Evolutionary conservation across 768 basidiomycete genomes (phyloP).

Genomic region (Naganishia vaughanmartiniae): DNA sequence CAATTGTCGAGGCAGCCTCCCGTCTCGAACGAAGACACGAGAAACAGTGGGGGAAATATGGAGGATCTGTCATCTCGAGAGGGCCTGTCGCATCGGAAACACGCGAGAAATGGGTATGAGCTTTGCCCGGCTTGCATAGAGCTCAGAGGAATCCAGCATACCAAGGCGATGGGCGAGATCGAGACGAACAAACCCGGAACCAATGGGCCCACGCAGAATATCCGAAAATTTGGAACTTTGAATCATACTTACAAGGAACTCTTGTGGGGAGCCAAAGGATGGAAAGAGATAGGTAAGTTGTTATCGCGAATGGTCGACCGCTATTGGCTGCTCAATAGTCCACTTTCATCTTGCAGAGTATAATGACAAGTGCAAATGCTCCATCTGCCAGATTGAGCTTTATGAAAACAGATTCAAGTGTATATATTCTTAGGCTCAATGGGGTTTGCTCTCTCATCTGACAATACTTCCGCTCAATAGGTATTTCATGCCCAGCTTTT

Average conservation of each 20-base stretch:
- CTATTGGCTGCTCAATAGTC: not conserved
- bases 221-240: constrained; percentile 68
- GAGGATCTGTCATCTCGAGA: not conserved
- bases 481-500: constrained; percentile 70
- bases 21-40: not conserved
- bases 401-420: constrained; percentile 75
- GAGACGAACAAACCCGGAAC: not conserved
- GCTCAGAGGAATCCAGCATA: constrained; percentile 70
- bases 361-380: constrained; percentile 71
- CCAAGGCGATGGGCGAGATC: constrained; percentile 55
- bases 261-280: constrained; percentile 75
- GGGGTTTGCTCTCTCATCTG: too few relatives aligned
- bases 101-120: constrained; percentile 65
- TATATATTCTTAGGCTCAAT: constrained; percentile 17
- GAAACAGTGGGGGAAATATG: not conserved
- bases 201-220: constrained; percentile 40
- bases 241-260: constrained; percentile 85
- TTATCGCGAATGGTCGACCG: not conserved
- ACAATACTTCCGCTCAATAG: constrained; percentile 29
- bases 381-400: constrained; percentile 71
- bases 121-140: constrained; percentile 79
- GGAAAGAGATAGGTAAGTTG: constrained; percentile 81
- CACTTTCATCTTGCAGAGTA: constrained; percentile 59
- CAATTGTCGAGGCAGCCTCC: not conserved
- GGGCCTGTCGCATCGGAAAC: not conserved